Percentiles rank a stretch among this genome's conserved stretches.
phyloP scores from a whole-genome alignment of 495 filamentous ascomycete genomes.

The Annulohypoxylon nitens region DNA sequence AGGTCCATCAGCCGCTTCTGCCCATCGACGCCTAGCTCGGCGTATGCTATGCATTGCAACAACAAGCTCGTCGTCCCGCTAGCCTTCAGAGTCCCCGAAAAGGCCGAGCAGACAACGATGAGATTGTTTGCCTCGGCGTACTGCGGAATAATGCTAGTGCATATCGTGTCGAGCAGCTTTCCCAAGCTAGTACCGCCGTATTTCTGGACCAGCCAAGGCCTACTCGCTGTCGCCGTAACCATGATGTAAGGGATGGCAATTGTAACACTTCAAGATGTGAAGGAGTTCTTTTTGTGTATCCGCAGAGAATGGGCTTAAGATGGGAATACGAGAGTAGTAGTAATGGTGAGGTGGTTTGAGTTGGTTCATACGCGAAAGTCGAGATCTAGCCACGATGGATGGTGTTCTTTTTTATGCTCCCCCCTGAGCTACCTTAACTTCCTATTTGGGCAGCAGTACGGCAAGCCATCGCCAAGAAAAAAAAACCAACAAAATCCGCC shows the following conservation, averaged over 20 bases:
- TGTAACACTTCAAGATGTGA: conserved; percentile 11
- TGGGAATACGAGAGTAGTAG: neutral
- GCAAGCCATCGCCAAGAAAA: conserved; percentile 31
- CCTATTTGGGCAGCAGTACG: conserved; percentile 39
- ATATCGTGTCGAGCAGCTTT: conserved; percentile 55
- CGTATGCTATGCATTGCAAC: conserved; percentile 52
- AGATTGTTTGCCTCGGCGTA: conserved; percentile 50
- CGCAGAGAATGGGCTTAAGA: neutral
- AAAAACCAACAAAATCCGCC: conserved; percentile 9
- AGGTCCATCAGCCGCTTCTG: conserved; percentile 50
- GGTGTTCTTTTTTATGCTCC: conserved; percentile 29
- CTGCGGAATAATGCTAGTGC: conserved; percentile 54
- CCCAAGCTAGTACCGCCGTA: conserved; percentile 60
- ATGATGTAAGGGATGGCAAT: conserved; percentile 30
- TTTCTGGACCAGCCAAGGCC: conserved; percentile 60
- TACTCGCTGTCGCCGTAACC: conserved; percentile 36
- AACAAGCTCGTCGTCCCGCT: conserved; percentile 54
- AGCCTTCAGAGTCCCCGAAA: conserved; percentile 51
- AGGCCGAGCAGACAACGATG: conserved; percentile 55
- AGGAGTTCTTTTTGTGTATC: neutral
- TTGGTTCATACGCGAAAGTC: conserved; percentile 15
- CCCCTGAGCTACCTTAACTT: conserved; percentile 17
- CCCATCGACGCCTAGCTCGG: conserved; percentile 45
- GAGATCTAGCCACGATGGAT: conserved; percentile 30
- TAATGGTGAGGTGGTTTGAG: conserved; percentile 10